phyloP scores from a whole-genome alignment of 1,284 basidiomycete species.

The Trametes polyzona region DNA sequence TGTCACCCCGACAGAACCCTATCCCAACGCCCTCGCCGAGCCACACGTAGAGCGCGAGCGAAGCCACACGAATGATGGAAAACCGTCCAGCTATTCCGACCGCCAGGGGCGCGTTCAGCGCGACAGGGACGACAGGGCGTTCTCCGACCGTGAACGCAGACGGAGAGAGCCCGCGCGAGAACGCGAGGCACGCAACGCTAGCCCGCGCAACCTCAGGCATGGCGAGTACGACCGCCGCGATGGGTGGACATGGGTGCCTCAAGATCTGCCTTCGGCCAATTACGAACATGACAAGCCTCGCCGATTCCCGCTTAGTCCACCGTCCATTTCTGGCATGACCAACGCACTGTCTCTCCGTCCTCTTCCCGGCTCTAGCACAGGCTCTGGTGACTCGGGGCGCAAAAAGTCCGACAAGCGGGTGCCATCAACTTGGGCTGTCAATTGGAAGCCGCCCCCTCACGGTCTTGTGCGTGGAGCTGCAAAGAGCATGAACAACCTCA shows the following conservation, averaged over 20 bases:
- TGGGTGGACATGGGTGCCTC: slow-evolving; percentile 50
- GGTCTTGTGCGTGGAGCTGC: slow-evolving; percentile 37
- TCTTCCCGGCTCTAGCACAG: too few species aligned
- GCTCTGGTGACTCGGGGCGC: slow-evolving; percentile 27
- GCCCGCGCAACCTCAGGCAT: slow-evolving; percentile 17
- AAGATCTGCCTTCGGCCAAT: slow-evolving; percentile 31
- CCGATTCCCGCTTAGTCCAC: slow-evolving; percentile 15
- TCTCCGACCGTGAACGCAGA: slow-evolving; percentile 13
- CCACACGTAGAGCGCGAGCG: slow-evolving; percentile 53
- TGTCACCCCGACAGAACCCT: slow-evolving; percentile 42
- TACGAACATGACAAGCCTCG: slow-evolving; percentile 35
- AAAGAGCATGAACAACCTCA: slow-evolving; percentile 65
- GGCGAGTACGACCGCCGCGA: slow-evolving; percentile 35
- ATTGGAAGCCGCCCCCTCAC: slow-evolving; percentile 42
- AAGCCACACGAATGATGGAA: slow-evolving; percentile 43
- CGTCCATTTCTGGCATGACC: slow-evolving; percentile 2
- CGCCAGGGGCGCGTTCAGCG: slow-evolving; percentile 37
- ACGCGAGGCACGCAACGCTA: slow-evolving; percentile 9
- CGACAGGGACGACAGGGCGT: slow-evolving; percentile 24
- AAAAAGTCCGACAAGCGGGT: slow-evolving; percentile 40
- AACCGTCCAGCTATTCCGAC: slow-evolving; percentile 20
- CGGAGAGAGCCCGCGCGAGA: neutral
- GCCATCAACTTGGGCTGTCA: slow-evolving; percentile 49
- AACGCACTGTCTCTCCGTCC: slow-evolving; percentile 34
- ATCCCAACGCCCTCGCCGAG: slow-evolving; percentile 49